Evolutionary conservation across 2,329 filamentous ascomycete genomes (phyloP).

Genomic region (Beauveria sp.): DNA sequence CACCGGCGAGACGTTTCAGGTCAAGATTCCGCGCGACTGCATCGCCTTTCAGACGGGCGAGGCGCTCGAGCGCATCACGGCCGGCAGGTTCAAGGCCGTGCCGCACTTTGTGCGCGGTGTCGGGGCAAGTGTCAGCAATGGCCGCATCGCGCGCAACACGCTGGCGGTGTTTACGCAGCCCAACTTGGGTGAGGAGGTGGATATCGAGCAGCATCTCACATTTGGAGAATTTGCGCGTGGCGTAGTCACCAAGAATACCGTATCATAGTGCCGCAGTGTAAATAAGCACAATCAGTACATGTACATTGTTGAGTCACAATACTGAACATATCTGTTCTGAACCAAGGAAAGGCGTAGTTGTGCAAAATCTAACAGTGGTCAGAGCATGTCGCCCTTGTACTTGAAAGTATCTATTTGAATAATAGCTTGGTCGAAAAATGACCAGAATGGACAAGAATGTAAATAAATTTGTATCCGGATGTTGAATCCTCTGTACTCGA

Average conservation of each 20-base stretch:
- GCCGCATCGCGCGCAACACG: constrained; percentile 70
- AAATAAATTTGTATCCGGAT: constrained; percentile 6
- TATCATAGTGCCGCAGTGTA: constrained; percentile 22
- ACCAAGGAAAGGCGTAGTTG: not conserved
- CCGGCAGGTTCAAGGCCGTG: constrained; percentile 86
- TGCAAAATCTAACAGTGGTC: not conserved
- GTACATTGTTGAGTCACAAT: not conserved
- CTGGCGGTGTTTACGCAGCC: constrained; percentile 96
- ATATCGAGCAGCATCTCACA: constrained; percentile 56
- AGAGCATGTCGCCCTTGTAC: not conserved
- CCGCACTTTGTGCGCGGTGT: constrained; percentile 90
- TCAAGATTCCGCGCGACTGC: constrained; percentile 83
- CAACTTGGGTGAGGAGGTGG: constrained; percentile 74
- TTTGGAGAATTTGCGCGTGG: constrained; percentile 70
- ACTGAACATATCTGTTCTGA: not conserved
- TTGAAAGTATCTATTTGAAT: not conserved
- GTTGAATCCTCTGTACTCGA: constrained; percentile 10
- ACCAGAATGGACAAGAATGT: constrained; percentile 1
- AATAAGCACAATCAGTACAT: not conserved
- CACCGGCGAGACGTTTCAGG: constrained; percentile 74
- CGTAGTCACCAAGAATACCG: constrained; percentile 53
- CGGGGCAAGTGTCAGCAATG: constrained; percentile 42
- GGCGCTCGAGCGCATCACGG: constrained; percentile 81
- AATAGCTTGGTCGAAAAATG: not conserved
- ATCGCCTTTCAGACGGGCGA: constrained; percentile 96